A percentile compares a stretch with the other conserved stretches of the same genome.
Evolutionary conservation across 208 protist species (phyloP).

Genomic region (Leishmania guyanensis): DNA sequence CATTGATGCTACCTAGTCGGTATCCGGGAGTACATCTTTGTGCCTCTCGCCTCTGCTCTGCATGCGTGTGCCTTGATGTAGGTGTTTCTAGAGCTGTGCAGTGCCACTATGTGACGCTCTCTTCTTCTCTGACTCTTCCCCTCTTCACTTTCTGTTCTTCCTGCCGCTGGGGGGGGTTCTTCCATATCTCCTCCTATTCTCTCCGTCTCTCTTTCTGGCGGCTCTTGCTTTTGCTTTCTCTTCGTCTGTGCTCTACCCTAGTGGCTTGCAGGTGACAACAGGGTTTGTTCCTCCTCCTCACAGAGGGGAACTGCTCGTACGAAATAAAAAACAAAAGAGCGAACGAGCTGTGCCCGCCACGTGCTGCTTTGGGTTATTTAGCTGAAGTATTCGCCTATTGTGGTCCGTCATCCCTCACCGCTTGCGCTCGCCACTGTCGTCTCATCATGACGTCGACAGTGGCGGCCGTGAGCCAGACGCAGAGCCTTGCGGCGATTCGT

Average conservation of each 20-base stretch:
- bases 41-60: not conserved
- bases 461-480: slow-evolving; percentile 59
- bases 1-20: not conserved
- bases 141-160: too few relatives aligned
- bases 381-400: not conserved
- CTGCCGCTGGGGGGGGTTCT: too few relatives aligned
- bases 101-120: not conserved
- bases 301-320: too few relatives aligned
- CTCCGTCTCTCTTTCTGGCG: too few relatives aligned
- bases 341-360: not conserved
- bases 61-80: not conserved
- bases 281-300: too few relatives aligned
- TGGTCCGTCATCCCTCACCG: not conserved
- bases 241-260: too few relatives aligned
- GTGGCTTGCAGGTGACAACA: too few relatives aligned
- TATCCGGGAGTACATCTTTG: not conserved
- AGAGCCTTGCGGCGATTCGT: slow-evolving; percentile 82
- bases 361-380: not conserved
- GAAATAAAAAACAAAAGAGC: too few relatives aligned
- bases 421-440: not conserved
- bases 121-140: not conserved
- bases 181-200: too few relatives aligned
- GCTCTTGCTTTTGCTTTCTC: too few relatives aligned
- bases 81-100: not conserved
- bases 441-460: slow-evolving; percentile 39